Percentiles rank a stretch among this genome's conserved stretches.
phyloP scores from a whole-genome alignment of 306 rosid genomes.

The Vigna trinervia region DNA sequence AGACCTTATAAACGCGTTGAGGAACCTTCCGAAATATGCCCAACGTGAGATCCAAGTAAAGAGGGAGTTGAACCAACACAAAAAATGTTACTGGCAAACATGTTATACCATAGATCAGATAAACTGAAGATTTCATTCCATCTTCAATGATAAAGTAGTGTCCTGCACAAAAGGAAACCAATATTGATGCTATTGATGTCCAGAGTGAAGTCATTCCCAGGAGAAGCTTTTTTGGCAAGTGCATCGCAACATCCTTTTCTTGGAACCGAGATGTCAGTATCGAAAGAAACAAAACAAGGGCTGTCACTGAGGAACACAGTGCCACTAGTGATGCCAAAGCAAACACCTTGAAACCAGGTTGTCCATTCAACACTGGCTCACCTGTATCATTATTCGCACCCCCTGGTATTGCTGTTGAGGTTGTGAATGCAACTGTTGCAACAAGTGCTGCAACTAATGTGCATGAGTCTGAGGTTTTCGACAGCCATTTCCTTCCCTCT shows the following conservation, averaged over 20 bases:
- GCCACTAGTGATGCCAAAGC: constrained; percentile 51
- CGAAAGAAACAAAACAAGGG: constrained; percentile 48
- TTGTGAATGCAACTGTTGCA: constrained; percentile 58
- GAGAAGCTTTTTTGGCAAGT: constrained; percentile 40
- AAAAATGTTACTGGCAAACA: constrained; percentile 40
- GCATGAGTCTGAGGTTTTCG: constrained; percentile 50
- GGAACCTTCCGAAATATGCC: constrained; percentile 36
- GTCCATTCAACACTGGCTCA: constrained; percentile 25
- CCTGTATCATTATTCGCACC: constrained; percentile 42
- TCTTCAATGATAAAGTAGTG: constrained; percentile 34
- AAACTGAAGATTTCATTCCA: neutral
- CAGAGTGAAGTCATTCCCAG: constrained; percentile 40
- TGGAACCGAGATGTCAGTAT: constrained; percentile 47
- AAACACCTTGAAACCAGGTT: constrained; percentile 44
- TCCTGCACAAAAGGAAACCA: constrained; percentile 40
- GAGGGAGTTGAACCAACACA: constrained; percentile 31
- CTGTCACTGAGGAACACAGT: constrained; percentile 51
- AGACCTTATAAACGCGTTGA: constrained; percentile 25
- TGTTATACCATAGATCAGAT: constrained; percentile 31
- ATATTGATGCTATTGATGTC: constrained; percentile 30
- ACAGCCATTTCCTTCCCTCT: constrained; percentile 53
- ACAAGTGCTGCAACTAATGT: constrained; percentile 58
- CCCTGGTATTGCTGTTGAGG: constrained; percentile 54
- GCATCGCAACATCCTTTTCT: constrained; percentile 46
- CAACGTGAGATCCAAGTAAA: constrained; percentile 33